These are phyloP conservation scores for Mortierella polycephala DNA, from an alignment of 371 early-diverging fungal genomes.

Conservation along the genomic window DNA sequence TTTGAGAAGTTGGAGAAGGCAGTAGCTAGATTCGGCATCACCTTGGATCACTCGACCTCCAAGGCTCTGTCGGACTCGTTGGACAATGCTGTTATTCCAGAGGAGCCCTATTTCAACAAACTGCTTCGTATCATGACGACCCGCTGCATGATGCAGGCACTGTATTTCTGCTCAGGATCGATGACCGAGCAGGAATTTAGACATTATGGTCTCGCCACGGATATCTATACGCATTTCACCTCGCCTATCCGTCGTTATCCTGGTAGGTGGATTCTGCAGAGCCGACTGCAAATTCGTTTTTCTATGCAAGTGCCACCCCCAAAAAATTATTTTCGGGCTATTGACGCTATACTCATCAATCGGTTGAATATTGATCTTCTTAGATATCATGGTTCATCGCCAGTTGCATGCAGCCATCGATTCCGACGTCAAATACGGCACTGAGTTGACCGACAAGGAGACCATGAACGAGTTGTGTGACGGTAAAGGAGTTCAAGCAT, in stretches of 20 bases:
- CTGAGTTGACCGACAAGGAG: slow-evolving; percentile 84
- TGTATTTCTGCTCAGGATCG: slow-evolving; percentile 89
- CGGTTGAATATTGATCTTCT: background rate
- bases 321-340: too few relatives aligned
- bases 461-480: slow-evolving; percentile 84
- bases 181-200: slow-evolving; percentile 79
- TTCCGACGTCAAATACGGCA: slow-evolving; percentile 62
- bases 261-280: slow-evolving; percentile 57
- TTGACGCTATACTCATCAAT: too few relatives aligned
- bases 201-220: slow-evolving; percentile 89
- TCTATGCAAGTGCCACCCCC: background rate
- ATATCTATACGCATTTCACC: slow-evolving; percentile 94
- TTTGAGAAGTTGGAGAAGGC: slow-evolving; percentile 83
- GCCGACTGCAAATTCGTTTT: background rate
- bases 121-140: slow-evolving; percentile 93
- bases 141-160: slow-evolving; percentile 94
- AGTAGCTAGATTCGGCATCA: slow-evolving; percentile 63
- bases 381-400: slow-evolving; percentile 96
- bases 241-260: slow-evolving; percentile 97
- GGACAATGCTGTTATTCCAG: slow-evolving; percentile 77
- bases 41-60: slow-evolving; percentile 69
- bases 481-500: slow-evolving; percentile 55
- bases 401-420: slow-evolving; percentile 86
- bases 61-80: slow-evolving; percentile 87
- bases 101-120: slow-evolving; percentile 90